Evolutionary conservation across 2,329 filamentous ascomycete genomes (phyloP).

Genomic region (Cryphonectria nitschkei): DNA sequence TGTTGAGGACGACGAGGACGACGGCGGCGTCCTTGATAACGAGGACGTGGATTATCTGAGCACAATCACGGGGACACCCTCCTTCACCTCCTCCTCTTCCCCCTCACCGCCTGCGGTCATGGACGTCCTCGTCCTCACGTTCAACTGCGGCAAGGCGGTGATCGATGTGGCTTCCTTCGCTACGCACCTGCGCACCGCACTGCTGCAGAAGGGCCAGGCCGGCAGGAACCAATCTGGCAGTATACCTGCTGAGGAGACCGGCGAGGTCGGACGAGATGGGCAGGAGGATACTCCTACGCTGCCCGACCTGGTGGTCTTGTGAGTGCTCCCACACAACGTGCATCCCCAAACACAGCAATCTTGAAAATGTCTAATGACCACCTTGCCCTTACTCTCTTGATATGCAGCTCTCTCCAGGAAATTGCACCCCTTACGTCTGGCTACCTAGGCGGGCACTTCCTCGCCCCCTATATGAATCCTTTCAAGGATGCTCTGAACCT

Average conservation of each 20-base stretch:
- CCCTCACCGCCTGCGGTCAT: constrained; percentile 42
- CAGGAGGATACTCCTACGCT: constrained; percentile 40
- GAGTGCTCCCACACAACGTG: constrained; percentile 38
- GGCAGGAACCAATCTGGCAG: constrained; percentile 34
- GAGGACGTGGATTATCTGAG: background rate
- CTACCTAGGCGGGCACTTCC: constrained; percentile 82
- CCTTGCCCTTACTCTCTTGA: background rate
- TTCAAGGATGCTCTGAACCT: constrained; percentile 73
- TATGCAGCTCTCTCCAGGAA: constrained; percentile 78
- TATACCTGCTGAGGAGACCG: background rate
- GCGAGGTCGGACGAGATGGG: background rate
- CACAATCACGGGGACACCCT: background rate
- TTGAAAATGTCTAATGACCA: background rate
- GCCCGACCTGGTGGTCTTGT: constrained; percentile 62
- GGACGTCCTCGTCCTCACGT: constrained; percentile 79
- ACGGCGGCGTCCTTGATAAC: background rate
- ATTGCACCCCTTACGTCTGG: constrained; percentile 81
- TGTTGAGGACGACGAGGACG: background rate
- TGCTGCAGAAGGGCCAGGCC: constrained; percentile 45
- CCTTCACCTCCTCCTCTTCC: background rate
- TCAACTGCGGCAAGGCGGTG: constrained; percentile 79
- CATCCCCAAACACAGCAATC: background rate
- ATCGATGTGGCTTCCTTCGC: constrained; percentile 74
- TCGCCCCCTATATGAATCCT: constrained; percentile 74
- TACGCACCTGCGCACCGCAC: constrained; percentile 65